phyloP scores from a whole-genome alignment of 257 asterid genomes.

The Solanum tarapatanum region DNA sequence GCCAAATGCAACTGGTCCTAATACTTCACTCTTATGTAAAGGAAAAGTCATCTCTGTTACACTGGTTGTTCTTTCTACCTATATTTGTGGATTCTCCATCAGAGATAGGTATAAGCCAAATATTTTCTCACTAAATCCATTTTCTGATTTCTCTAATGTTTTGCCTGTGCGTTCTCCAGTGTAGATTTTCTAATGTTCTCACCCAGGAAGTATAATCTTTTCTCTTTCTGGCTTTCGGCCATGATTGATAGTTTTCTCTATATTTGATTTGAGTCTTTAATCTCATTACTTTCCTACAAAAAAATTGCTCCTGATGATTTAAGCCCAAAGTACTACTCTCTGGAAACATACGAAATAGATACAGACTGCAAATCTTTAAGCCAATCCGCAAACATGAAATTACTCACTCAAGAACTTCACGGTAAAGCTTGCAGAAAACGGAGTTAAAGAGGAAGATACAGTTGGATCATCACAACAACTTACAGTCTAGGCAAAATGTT shows the following conservation, averaged over 20 bases:
- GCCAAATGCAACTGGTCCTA: neutral
- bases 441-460: neutral
- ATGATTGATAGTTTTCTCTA: neutral
- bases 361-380: neutral
- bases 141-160: neutral
- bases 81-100: neutral
- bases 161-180: neutral
- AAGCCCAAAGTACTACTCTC: neutral
- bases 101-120: neutral
- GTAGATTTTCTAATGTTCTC: neutral
- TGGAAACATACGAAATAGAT: neutral
- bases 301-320: neutral
- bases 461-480: slow-evolving; percentile 7
- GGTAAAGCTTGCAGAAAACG: neutral
- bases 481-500: slow-evolving; percentile 93
- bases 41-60: neutral
- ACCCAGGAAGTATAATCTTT: neutral
- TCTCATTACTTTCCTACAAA: neutral
- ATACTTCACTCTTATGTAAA: neutral
- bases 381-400: neutral
- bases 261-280: neutral
- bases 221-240: neutral
- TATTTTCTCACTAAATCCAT: neutral
- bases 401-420: neutral
- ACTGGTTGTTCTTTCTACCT: neutral